phyloP scores from a whole-genome alignment of 345 rosid genomes.

The Populus davidiana region DNA sequence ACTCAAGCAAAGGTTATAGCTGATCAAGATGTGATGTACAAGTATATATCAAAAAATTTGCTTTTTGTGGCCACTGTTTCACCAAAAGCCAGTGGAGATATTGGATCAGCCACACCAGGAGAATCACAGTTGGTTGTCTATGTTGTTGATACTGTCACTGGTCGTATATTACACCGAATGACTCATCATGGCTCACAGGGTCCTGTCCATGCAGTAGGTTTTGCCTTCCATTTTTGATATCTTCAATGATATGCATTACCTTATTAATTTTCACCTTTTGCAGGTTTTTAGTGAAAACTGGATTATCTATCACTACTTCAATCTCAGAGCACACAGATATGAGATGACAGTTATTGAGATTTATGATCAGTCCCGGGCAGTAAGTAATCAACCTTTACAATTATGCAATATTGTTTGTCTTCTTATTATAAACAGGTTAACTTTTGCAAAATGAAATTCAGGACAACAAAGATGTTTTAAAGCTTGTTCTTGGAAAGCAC shows the following conservation, averaged over 20 bases:
- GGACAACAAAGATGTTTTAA: constrained; percentile 96
- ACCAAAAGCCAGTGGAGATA: constrained; percentile 78
- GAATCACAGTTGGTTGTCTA: constrained; percentile 78
- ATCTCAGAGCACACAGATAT: constrained; percentile 91
- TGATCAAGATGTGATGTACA: constrained; percentile 89
- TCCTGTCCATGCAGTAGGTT: constrained; percentile 87
- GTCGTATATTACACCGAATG: constrained; percentile 88
- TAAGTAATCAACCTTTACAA: constrained; percentile 30
- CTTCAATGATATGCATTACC: constrained; percentile 8
- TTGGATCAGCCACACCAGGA: constrained; percentile 89
- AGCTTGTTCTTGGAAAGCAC: constrained; percentile 92
- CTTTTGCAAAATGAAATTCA: constrained; percentile 35
- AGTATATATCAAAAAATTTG: constrained; percentile 79
- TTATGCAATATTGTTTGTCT: neutral
- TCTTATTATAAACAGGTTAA: constrained; percentile 2
- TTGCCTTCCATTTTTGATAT: constrained; percentile 2
- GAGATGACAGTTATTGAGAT: constrained; percentile 96
- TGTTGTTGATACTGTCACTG: constrained; percentile 86
- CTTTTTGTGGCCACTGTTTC: constrained; percentile 88
- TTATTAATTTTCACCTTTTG: constrained; percentile 26
- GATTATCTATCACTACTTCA: constrained; percentile 98
- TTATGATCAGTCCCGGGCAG: constrained; percentile 97
- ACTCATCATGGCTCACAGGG: constrained; percentile 94
- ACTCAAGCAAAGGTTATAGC: constrained; percentile 90
- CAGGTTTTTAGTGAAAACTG: constrained; percentile 98